Percentiles rank a stretch among this genome's conserved stretches.
phyloP scores from a whole-genome alignment of 495 filamentous ascomycete species.

The Neurospora sublineolata region DNA sequence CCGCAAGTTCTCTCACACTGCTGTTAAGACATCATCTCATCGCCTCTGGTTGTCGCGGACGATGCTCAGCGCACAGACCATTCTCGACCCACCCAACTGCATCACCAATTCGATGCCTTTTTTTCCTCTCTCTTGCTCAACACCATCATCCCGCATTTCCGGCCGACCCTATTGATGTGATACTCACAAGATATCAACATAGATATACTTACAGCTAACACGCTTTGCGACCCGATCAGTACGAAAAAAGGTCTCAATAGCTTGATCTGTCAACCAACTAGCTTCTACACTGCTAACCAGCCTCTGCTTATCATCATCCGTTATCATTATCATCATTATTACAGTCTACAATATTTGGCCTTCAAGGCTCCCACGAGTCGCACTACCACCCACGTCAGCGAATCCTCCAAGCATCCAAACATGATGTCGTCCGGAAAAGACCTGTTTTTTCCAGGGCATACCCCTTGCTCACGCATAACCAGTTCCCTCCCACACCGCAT shows the following conservation, averaged over 20 bases:
- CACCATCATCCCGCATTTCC: not conserved
- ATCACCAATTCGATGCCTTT: not conserved
- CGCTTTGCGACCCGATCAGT: not conserved
- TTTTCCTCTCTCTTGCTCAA: not conserved
- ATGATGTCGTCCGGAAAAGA: not conserved
- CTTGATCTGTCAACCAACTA: not conserved
- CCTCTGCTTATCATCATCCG: not conserved
- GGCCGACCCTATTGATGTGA: not conserved
- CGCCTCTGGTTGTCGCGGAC: too few relatives aligned
- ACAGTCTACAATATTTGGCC: not conserved
- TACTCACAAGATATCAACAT: not conserved
- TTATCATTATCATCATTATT: not conserved
- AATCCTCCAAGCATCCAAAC: not conserved
- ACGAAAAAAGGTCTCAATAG: not conserved
- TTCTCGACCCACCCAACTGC: not conserved
- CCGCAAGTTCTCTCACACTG: rapidly evolving
- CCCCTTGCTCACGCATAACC: not conserved
- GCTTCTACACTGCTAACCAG: not conserved
- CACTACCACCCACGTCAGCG: not conserved
- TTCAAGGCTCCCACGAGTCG: not conserved
- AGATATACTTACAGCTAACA: not conserved
- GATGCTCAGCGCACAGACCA: not conserved
- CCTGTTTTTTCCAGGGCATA: not conserved
- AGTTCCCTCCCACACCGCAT: not conserved
- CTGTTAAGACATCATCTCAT: not conserved